A percentile compares a stretch with the other conserved stretches of the same genome.
Evolutionary conservation across 2,329 filamentous ascomycete species (phyloP).

Genomic region (Conoideocrella luteorostrata): DNA sequence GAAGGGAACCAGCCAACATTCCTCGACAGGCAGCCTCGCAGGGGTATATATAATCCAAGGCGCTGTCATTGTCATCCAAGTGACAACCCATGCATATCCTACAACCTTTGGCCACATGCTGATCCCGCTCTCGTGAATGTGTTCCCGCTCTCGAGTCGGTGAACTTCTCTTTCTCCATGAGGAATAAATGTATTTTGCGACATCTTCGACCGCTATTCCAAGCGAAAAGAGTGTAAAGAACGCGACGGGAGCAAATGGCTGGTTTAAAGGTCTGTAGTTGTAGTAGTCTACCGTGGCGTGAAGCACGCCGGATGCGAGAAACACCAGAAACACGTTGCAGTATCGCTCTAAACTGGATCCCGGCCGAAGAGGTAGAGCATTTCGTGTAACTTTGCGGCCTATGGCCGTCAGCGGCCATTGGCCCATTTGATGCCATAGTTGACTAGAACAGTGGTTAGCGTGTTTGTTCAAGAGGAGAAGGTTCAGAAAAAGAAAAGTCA

Average conservation of each 20-base stretch:
- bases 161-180: not conserved
- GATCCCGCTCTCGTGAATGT: no score
- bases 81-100: conserved; percentile 3
- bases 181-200: not conserved
- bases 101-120: not conserved
- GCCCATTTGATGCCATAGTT: not conserved
- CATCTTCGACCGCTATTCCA: conserved; percentile 1
- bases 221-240: not conserved
- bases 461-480: no score
- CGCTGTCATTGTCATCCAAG: conserved; percentile 3
- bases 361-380: not conserved
- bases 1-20: conserved; percentile 2
- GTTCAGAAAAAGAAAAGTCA: no score
- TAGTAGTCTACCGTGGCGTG: not conserved
- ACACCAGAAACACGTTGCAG: not conserved
- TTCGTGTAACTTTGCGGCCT: not conserved
- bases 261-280: not conserved
- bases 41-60: conserved; percentile 1
- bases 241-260: not conserved
- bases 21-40: not conserved
- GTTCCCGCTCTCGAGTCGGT: no score
- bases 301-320: not conserved
- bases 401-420: not conserved
- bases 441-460: not conserved
- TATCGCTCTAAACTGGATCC: not conserved